Base-by-base conservation (phyloP, 1,139 yeast genomes). In the Candida sp. region DNA sequence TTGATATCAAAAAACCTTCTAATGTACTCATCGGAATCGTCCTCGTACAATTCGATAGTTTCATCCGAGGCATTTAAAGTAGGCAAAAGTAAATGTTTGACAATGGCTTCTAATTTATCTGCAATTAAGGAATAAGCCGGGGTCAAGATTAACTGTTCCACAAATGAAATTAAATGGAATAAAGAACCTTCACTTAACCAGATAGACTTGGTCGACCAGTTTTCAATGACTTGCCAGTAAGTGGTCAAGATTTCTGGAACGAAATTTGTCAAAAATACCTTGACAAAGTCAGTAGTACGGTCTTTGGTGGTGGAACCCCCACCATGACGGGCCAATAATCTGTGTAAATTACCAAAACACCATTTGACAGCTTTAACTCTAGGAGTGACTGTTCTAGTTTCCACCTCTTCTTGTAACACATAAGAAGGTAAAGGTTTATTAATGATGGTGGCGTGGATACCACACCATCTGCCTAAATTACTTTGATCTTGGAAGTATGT, bases 21-120 rank as follows among this genome's bases (percentile, higher is more conserved):
- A 33, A 84, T 74, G 55, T 84, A 86, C 53, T 85, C 91, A 50
- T 82, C 87, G 5, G 86, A 82, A 48, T 85, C 91, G 49, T 81
- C 87, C 53, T 84, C 87, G 55, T 81, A 82, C 43, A 83, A 64
- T 52, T 82, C 87, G 34, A 84, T 66, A 33, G 79, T 72, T 46
- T 75, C 79, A 33, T 75, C 76, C 21, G 68, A 67, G 0, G 85
- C 82, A 53, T 78, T 75, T 48, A 86, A 64, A 45, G 82, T 78
- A 5, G 88, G 89, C 53, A 84, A 75, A 25, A 86, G 68, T 9
- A 86, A 73, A 52, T 80, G 85, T 49, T 70, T 73, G 44, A 84
- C 55, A 22, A 84, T 73, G 3, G 82, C 81, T 42, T 78, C 81
- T 50, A 82, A 64, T 55, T 82, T 82, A 12, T 77, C 79, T 46